Percentiles rank a stretch among this genome's conserved stretches.
These are phyloP conservation scores for Cnidoscolus chayamansa DNA, from an alignment of 441 rosid genomes.

Conservation along the genomic window DNA sequence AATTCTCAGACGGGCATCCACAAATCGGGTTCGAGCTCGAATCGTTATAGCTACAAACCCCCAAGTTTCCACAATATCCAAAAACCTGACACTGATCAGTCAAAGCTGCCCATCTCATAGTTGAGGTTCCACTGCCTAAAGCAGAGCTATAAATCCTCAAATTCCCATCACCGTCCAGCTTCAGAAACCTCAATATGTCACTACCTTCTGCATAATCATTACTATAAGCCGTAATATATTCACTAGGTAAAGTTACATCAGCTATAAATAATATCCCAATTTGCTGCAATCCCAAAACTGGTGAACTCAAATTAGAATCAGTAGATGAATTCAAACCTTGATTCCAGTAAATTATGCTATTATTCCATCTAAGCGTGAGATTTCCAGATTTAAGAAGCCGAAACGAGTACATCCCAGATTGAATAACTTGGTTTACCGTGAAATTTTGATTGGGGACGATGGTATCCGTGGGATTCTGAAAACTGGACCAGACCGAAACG, in stretches of 20 bases:
- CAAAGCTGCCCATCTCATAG: conserved; percentile 57
- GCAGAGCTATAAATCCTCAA: conserved; percentile 55
- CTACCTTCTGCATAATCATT: conserved; percentile 64
- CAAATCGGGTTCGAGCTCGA: conserved; percentile 41
- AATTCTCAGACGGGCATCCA: conserved; percentile 64
- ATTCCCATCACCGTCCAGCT: conserved; percentile 64
- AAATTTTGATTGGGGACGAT: conserved; percentile 63
- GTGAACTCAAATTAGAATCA: conserved; percentile 44
- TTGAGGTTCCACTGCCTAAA: conserved; percentile 24
- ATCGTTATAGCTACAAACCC: conserved; percentile 60
- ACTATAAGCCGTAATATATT: conserved; percentile 44
- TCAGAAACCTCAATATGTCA: conserved; percentile 55
- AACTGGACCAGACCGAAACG: conserved; percentile 61
- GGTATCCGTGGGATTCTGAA: conserved; percentile 62
- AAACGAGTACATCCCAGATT: conserved; percentile 59
- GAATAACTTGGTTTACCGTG: conserved; percentile 33
- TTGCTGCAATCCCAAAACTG: conserved; percentile 42
- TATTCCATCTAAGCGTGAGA: conserved; percentile 55
- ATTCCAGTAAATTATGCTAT: conserved; percentile 45
- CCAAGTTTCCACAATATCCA: conserved; percentile 69
- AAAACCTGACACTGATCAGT: conserved; percentile 61
- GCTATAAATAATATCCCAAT: conserved; percentile 46
- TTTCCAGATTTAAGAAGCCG: conserved; percentile 42
- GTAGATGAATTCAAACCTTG: conserved; percentile 51
- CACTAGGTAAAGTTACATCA: conserved; percentile 30